A percentile compares a stretch with the other conserved stretches of the same genome.
phyloP scores from a whole-genome alignment of 345 rosid species.

The Ceriops zippeliana region DNA sequence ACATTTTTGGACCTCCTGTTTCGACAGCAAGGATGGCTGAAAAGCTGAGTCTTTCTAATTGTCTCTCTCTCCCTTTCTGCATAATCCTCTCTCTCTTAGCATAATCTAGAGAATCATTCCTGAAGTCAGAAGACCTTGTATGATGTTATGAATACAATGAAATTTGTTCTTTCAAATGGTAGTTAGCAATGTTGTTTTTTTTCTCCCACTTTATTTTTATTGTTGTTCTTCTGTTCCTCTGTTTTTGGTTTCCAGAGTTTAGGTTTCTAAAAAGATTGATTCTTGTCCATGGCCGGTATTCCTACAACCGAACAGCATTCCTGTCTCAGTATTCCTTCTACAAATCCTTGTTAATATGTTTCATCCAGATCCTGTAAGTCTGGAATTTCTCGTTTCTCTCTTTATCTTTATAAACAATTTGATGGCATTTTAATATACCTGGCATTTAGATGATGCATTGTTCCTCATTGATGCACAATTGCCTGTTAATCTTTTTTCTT shows the following conservation, averaged over 20 bases:
- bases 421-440: too few species aligned
- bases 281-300: slow-evolving; percentile 94
- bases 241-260: slow-evolving; percentile 62
- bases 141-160: background rate
- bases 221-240: background rate
- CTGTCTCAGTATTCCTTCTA: slow-evolving; percentile 96
- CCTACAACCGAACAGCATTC: slow-evolving; percentile 95
- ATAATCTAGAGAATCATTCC: background rate
- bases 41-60: too few species aligned
- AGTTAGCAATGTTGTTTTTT: too few species aligned
- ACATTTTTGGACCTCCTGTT: too few species aligned
- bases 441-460: too few species aligned
- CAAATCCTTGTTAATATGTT: slow-evolving; percentile 84
- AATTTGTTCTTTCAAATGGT: too few species aligned
- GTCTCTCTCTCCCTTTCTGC: too few species aligned
- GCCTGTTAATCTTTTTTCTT: too few species aligned
- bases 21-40: too few species aligned
- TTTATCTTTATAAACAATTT: background rate
- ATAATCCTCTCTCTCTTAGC: background rate
- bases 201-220: background rate
- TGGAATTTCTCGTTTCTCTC: slow-evolving; percentile 3
- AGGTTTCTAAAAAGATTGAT: slow-evolving; percentile 87
- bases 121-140: background rate
- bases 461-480: too few species aligned
- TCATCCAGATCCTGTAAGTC: slow-evolving; percentile 98